Base-by-base conservation (phyloP, 1,139 yeast species). In the Saccharomycopsis hybrid region DNA sequence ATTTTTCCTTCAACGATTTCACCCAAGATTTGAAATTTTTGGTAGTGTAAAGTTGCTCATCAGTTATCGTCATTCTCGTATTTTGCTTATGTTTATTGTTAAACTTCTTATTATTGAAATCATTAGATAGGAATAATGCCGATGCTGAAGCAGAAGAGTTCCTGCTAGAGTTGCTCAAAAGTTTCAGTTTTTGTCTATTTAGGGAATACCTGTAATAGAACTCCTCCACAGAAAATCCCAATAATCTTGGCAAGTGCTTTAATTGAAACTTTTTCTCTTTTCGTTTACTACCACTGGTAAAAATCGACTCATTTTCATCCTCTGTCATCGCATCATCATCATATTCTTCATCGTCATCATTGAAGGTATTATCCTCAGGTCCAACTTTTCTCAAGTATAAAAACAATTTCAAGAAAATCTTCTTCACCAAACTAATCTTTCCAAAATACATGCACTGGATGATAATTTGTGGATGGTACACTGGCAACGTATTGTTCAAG, bases 401-500 rank as follows among this genome's bases (percentile, higher is more conserved):
- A 31, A 78, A 77, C 42, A 90, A 67, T 18, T 71, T 66, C 3
- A 77, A 67, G 29, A 90, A 60, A 1, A 90, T 72, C 39, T 71
- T 74, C 55, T 80, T 74, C 1, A 82, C 94, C 3, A 81, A 62
- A 3, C 68, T 66, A 8, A 76, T 58, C 57, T 84, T 81, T 36
- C 81, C 83, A 59, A 80, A 77, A 59, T 84, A 82, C 18, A 90
- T 65, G 3, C 84, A 71, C 62, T 90, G 97, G 47, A 89, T 83
- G 41, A 92, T 67, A 54, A 88, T 76, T 63, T 89, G 96, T 0
- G 98, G 98, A 61, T 92, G 97, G 60, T 86, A 92, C 1, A 89
- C 68, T 0, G 97, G 97, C 36, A 92, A 65, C 0, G 95, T 94
- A 31, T 97, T 96, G 66, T 89, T 89, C 49, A 92, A 67, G 1